Evolutionary conservation across 768 basidiomycete genomes (phyloP).

Genomic region (Pilatotrama ljubarskyi): DNA sequence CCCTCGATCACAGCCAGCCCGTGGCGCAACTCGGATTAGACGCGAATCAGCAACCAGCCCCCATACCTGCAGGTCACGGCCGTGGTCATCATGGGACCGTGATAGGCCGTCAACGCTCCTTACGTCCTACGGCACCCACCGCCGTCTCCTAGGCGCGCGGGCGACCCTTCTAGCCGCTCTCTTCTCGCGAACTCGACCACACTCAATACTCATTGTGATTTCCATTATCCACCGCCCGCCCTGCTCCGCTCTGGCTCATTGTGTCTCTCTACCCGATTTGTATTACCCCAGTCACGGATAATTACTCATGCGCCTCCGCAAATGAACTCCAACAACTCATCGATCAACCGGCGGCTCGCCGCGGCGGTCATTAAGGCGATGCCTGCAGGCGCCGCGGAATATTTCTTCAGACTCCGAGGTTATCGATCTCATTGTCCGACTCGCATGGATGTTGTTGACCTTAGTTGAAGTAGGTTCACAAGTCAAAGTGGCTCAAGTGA

Average conservation of each 20-base stretch:
- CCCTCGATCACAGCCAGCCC: not conserved
- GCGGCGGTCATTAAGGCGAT: not conserved
- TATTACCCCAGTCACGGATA: not conserved
- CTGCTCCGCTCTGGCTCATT: not conserved
- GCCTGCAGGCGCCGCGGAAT: not conserved
- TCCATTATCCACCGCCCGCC: not conserved
- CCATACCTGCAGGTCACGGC: not conserved
- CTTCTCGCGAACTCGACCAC: no score
- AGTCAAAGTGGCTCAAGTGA: not conserved
- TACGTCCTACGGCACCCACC: no score
- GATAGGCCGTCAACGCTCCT: no score
- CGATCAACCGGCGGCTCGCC: not conserved
- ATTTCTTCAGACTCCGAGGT: slow-evolving; percentile 7
- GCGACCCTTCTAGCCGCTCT: no score
- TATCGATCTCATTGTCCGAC: not conserved
- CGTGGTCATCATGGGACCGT: not conserved
- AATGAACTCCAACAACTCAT: not conserved
- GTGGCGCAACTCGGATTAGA: not conserved
- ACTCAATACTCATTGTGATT: no score
- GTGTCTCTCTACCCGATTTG: not conserved
- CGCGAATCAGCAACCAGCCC: not conserved
- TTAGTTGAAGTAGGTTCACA: not conserved
- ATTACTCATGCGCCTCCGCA: not conserved
- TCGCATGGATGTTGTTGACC: not conserved
- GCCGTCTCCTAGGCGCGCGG: no score